A percentile compares a stretch with the other conserved stretches of the same genome.
These are phyloP conservation scores for Neofusicoccum sp. DNA, from an alignment of 2,329 filamentous ascomycete genomes.

Conservation along the genomic window DNA sequence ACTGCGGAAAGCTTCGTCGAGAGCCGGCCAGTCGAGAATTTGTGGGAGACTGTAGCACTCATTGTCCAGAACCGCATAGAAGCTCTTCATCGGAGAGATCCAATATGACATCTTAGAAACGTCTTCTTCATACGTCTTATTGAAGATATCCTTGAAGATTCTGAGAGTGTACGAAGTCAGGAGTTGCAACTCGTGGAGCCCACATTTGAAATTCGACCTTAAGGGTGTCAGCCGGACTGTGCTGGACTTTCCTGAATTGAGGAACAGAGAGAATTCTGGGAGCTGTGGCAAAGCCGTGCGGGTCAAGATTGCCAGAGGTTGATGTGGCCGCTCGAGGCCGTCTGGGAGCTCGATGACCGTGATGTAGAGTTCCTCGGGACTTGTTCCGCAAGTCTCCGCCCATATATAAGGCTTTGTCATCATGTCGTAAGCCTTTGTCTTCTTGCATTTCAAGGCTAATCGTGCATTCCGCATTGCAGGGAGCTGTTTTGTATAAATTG, in stretches of 20 bases:
- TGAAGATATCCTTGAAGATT: slow-evolving; percentile 82
- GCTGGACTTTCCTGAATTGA: slow-evolving; percentile 63
- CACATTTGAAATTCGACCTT: slow-evolving; percentile 43
- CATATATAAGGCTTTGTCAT: slow-evolving; percentile 75
- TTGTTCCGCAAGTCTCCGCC: slow-evolving; percentile 46
- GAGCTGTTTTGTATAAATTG: slow-evolving; percentile 67
- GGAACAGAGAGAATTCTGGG: slow-evolving; percentile 68
- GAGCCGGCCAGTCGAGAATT: slow-evolving; percentile 62
- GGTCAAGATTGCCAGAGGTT: slow-evolving; percentile 69
- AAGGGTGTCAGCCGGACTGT: slow-evolving; percentile 54
- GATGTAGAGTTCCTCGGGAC: slow-evolving; percentile 58
- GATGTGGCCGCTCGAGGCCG: slow-evolving; percentile 58
- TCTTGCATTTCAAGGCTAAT: slow-evolving; percentile 72
- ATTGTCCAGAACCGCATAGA: slow-evolving; percentile 15
- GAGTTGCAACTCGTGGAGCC: slow-evolving; percentile 46
- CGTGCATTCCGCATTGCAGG: slow-evolving; percentile 85
- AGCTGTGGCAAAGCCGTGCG: slow-evolving; percentile 62
- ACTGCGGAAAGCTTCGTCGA: slow-evolving; percentile 37
- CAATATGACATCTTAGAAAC: slow-evolving; percentile 74
- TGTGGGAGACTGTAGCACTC: slow-evolving; percentile 10
- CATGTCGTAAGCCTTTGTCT: slow-evolving; percentile 72
- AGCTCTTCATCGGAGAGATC: slow-evolving; percentile 59
- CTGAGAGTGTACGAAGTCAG: slow-evolving; percentile 73
- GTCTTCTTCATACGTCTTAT: slow-evolving; percentile 73
- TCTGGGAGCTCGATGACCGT: slow-evolving; percentile 62